phyloP scores from a whole-genome alignment of 768 basidiomycete genomes.

The Daedaleopsis sinensis region DNA sequence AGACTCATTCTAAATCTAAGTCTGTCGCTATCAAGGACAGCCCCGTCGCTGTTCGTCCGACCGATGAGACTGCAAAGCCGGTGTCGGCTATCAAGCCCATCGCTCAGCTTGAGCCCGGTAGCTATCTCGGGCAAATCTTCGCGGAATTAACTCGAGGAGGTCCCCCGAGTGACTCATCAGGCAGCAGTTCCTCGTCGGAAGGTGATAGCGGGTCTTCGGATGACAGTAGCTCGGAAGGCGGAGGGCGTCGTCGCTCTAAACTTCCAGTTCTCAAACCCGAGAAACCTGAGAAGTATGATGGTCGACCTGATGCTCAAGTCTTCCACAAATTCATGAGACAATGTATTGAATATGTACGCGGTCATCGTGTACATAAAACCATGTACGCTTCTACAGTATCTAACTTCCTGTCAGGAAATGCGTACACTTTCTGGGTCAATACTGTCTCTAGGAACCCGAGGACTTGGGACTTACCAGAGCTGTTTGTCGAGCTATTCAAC shows the following conservation, averaged over 20 bases:
- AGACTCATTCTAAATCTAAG: too few species aligned
- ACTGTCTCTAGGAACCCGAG: not conserved
- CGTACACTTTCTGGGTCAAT: not conserved
- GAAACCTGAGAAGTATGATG: not conserved
- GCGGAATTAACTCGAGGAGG: too few species aligned
- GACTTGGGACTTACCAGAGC: slow-evolving; percentile 18
- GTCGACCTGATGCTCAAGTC: not conserved
- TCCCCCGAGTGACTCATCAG: too few species aligned
- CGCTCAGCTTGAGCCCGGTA: too few species aligned
- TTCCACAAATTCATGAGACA: not conserved
- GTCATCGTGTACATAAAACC: not conserved
- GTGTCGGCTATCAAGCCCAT: too few species aligned
- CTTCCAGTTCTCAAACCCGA: not conserved
- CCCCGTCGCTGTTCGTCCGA: too few species aligned
- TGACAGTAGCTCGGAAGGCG: too few species aligned
- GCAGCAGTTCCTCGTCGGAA: too few species aligned
- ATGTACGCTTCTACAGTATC: not conserved
- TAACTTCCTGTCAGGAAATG: not conserved
- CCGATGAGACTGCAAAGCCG: too few species aligned
- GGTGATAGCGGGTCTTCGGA: too few species aligned
- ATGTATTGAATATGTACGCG: not conserved
- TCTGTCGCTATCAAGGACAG: too few species aligned
- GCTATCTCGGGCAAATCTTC: too few species aligned
- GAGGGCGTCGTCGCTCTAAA: not conserved
- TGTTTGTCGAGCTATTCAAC: slow-evolving; percentile 24